Evolutionary conservation across 257 asterid genomes (phyloP).

Genomic region (Jasminum sambac): DNA sequence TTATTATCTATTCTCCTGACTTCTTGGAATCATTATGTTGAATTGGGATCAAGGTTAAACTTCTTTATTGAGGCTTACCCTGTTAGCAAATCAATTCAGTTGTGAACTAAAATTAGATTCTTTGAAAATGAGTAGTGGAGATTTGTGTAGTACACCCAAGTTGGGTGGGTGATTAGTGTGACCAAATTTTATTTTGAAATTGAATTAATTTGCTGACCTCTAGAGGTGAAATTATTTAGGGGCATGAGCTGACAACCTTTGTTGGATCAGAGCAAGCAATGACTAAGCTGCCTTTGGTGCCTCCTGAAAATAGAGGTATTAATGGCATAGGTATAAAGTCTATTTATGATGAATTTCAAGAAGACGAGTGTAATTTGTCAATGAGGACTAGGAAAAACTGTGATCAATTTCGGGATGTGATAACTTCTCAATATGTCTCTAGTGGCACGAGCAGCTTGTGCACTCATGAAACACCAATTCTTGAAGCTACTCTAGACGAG

Average conservation of each 20-base stretch:
- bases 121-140: no score
- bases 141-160: no score
- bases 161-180: no score
- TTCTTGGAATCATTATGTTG: slow-evolving; percentile 15
- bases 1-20: slow-evolving; percentile 14
- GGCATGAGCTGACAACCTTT: no score
- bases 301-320: slow-evolving; percentile 37
- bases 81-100: no score
- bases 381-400: slow-evolving; percentile 23
- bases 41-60: slow-evolving; percentile 9
- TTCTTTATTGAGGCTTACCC: slow-evolving; percentile 18
- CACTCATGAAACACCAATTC: slow-evolving; percentile 31
- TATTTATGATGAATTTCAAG: slow-evolving; percentile 27
- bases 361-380: slow-evolving; percentile 28
- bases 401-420: slow-evolving; percentile 16
- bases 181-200: no score
- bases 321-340: slow-evolving; percentile 30
- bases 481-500: slow-evolving; percentile 28
- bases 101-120: no score
- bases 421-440: slow-evolving; percentile 25
- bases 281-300: slow-evolving; percentile 48
- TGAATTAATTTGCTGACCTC: no score
- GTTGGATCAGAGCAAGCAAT: slow-evolving; percentile 29
- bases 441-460: slow-evolving; percentile 25
- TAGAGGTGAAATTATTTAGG: no score